Conservation (phyloP, 1,284 basidiomycete genomes). For the Ceratobasidium sp. region DNA sequence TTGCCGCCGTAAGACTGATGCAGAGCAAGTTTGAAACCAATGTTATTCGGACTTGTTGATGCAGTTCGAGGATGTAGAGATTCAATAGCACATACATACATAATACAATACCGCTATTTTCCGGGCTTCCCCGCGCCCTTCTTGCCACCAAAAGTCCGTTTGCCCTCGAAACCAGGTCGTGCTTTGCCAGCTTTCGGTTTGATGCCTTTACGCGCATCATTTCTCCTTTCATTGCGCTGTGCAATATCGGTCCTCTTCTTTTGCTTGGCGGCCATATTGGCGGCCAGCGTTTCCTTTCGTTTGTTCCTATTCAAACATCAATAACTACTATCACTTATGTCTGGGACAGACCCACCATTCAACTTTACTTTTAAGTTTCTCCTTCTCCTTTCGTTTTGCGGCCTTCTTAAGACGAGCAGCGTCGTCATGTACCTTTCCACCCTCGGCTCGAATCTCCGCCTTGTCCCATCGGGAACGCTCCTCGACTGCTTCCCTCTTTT, state of each 20-base stretch:
- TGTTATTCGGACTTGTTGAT: background rate
- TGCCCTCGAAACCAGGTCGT: slow-evolving; percentile 83
- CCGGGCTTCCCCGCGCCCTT: slow-evolving; percentile 50
- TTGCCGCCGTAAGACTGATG: background rate
- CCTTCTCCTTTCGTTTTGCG: slow-evolving; percentile 87
- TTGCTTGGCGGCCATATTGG: slow-evolving; percentile 79
- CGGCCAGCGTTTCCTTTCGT: slow-evolving; percentile 76
- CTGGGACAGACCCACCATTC: slow-evolving; percentile 71
- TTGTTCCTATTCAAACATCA: slow-evolving; percentile 66
- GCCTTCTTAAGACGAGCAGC: slow-evolving; percentile 86
- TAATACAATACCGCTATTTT: background rate
- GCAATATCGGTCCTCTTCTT: slow-evolving; percentile 90
- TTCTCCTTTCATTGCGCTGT: slow-evolving; percentile 75
- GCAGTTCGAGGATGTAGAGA: background rate
- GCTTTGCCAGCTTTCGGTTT: slow-evolving; percentile 67
- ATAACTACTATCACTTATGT: background rate
- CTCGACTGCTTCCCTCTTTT: slow-evolving; percentile 78
- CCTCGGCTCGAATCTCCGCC: slow-evolving; percentile 81
- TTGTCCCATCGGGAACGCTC: slow-evolving; percentile 87
- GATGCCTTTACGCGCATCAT: slow-evolving; percentile 74
- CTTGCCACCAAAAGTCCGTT: slow-evolving; percentile 60
- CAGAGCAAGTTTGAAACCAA: background rate
- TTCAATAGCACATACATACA: background rate
- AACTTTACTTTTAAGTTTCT: slow-evolving; percentile 81
- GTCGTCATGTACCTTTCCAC: slow-evolving; percentile 87